These are phyloP conservation scores for Echinosophora koreensis DNA, from an alignment of 306 rosid species.

Conservation along the genomic window DNA sequence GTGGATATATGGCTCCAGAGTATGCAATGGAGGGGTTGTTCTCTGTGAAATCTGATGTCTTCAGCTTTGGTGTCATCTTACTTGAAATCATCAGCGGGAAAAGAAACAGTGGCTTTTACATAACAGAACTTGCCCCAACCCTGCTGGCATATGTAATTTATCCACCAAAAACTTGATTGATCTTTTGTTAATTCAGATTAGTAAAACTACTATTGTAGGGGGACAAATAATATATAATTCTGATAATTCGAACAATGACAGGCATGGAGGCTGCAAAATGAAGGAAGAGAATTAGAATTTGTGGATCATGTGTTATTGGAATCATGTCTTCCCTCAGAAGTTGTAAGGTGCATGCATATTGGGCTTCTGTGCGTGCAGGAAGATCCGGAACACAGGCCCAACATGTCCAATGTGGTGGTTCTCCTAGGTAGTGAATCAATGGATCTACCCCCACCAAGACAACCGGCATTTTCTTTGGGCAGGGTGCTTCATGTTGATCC, in stretches of 20 bases:
- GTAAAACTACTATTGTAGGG: not conserved
- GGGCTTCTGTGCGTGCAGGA: conserved; percentile 71
- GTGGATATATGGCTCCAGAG: conserved; percentile 73
- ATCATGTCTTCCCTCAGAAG: conserved; percentile 33
- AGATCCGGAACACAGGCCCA: conserved; percentile 63
- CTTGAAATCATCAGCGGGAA: conserved; percentile 66
- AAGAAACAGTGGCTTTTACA: conserved; percentile 56
- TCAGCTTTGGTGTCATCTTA: conserved; percentile 69
- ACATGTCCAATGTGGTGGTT: conserved; percentile 56
- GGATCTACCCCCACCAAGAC: conserved; percentile 58
- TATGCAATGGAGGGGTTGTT: conserved; percentile 71
- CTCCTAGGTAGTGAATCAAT: conserved; percentile 50
- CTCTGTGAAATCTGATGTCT: conserved; percentile 65
- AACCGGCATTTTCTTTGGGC: conserved; percentile 54
- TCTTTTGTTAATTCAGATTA: not conserved
- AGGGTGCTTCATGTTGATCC: conserved; percentile 26
- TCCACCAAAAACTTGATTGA: not conserved
- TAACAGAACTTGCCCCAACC: conserved; percentile 52
- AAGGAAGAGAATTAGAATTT: conserved; percentile 55
- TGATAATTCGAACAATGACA: conserved; percentile 32
- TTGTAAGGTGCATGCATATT: conserved; percentile 54
- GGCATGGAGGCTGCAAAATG: conserved; percentile 67
- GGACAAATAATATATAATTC: not conserved
- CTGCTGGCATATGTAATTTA: conserved; percentile 61
- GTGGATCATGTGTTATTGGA: conserved; percentile 55